phyloP scores from a whole-genome alignment of 352 stramenopile species.

The Pythium brachiatum region DNA sequence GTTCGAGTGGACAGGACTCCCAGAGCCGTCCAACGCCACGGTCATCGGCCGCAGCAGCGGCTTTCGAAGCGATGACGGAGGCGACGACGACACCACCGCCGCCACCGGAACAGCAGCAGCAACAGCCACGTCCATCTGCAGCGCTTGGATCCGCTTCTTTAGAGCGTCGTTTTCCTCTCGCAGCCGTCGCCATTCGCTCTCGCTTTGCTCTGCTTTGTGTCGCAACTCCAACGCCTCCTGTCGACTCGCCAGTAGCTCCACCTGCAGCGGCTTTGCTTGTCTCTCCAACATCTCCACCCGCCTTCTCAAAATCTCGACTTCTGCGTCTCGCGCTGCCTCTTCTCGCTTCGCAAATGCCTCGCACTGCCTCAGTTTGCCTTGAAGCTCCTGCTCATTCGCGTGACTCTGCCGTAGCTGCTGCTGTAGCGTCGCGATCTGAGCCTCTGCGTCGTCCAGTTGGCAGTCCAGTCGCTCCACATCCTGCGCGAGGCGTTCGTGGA shows the following conservation, averaged over 20 bases:
- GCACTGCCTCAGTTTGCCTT: background rate
- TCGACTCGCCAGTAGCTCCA: constrained; percentile 28
- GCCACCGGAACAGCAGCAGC: background rate
- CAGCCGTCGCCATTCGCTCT: background rate
- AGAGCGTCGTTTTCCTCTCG: constrained; percentile 6
- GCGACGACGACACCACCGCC: background rate
- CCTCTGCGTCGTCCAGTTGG: constrained; percentile 34
- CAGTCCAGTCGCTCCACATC: constrained; percentile 34
- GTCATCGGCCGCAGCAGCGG: constrained; percentile 17
- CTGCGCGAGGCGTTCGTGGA: constrained; percentile 30
- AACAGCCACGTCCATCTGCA: background rate
- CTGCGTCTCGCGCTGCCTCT: constrained; percentile 25
- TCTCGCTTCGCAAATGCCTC: background rate
- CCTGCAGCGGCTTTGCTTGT: constrained; percentile 27
- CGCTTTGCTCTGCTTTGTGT: background rate
- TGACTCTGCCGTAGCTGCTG: background rate
- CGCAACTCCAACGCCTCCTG: constrained; percentile 3
- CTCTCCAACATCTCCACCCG: constrained; percentile 30
- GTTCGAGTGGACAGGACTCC: background rate
- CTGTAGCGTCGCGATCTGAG: constrained; percentile 23
- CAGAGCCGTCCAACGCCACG: constrained; percentile 22
- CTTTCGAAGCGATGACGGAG: constrained; percentile 18
- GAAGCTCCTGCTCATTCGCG: constrained; percentile 24
- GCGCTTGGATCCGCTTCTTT: background rate
- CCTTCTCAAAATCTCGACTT: constrained; percentile 55